phyloP scores from a whole-genome alignment of 371 early-diverging fungal genomes.

The Zopfochytrium polystomum region DNA sequence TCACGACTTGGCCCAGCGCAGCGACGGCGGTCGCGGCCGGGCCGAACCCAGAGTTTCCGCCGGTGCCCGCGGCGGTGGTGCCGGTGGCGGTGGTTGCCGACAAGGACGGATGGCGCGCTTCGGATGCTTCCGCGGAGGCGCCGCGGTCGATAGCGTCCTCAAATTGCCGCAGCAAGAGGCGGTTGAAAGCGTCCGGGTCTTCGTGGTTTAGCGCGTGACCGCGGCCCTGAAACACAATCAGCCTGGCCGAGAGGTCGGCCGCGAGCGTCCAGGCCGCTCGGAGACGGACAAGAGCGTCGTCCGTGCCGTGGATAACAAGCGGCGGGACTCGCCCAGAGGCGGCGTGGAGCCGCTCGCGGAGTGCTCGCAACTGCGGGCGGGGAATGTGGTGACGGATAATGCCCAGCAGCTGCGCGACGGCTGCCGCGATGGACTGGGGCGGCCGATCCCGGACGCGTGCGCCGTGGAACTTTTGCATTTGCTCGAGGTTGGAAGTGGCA shows the following conservation, averaged over 20 bases:
- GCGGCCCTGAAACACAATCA: slow-evolving; percentile 32
- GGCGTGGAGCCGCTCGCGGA: slow-evolving; percentile 5
- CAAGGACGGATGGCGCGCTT: no score
- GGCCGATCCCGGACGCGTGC: slow-evolving; percentile 22
- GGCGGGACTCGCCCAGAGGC: slow-evolving; percentile 23
- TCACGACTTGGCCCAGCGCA: no score
- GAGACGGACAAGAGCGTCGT: slow-evolving; percentile 27
- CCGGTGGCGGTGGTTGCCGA: no score
- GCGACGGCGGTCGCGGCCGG: no score
- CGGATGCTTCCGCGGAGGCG: no score
- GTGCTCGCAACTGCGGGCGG: slow-evolving; percentile 9
- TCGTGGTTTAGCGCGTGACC: slow-evolving; percentile 32
- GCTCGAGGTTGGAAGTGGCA: slow-evolving; percentile 22
- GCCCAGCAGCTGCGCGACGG: slow-evolving; percentile 21
- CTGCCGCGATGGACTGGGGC: slow-evolving; percentile 21
- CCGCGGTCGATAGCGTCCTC: slow-evolving; percentile 17
- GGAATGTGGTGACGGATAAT: slow-evolving; percentile 23
- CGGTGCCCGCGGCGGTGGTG: no score
- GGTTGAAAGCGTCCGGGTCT: slow-evolving; percentile 26
- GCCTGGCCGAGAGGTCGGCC: slow-evolving; percentile 16
- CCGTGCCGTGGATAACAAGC: slow-evolving; percentile 33
- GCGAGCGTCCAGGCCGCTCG: slow-evolving; percentile 14
- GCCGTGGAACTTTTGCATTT: slow-evolving; percentile 31
- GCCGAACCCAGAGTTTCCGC: no score
- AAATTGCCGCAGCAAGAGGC: slow-evolving; percentile 28